Conservation (phyloP, 2,329 filamentous ascomycete genomes). For the Biscogniauxia marginata region DNA sequence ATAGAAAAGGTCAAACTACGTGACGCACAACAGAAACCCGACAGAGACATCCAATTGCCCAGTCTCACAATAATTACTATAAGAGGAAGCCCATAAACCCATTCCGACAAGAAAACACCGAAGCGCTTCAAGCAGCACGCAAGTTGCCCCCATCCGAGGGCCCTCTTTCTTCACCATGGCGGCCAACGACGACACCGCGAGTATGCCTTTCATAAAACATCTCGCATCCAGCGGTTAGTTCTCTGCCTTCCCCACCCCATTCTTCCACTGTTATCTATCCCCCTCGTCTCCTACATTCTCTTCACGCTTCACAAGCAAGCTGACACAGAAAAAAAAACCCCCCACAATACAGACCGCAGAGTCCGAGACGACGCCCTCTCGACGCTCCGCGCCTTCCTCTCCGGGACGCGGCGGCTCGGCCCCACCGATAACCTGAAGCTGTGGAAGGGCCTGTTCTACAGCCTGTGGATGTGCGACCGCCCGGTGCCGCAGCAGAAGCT, state of each 20-base stretch:
- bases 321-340: too few relatives aligned
- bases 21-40: not conserved
- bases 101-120: too few relatives aligned
- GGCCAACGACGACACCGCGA: conserved; percentile 41
- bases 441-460: conserved; percentile 94
- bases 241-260: conserved; percentile 6
- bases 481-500: conserved; percentile 84
- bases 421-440: conserved; percentile 78
- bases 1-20: not conserved
- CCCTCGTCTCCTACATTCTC: not conserved
- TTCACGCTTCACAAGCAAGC: not conserved
- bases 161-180: conserved; percentile 19
- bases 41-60: too few relatives aligned
- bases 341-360: conserved; percentile 62
- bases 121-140: too few relatives aligned
- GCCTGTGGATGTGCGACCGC: conserved; percentile 91
- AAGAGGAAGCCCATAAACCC: too few relatives aligned
- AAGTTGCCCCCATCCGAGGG: not conserved
- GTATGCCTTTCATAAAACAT: conserved; percentile 76
- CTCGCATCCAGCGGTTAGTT: conserved; percentile 77
- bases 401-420: conserved; percentile 55
- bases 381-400: conserved; percentile 76
- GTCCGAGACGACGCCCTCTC: conserved; percentile 74
- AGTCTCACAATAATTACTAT: too few relatives aligned
- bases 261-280: not conserved